Percentiles rank a stretch among this genome's conserved stretches.
These are phyloP conservation scores for Raffaelea ambrosiae DNA, from an alignment of 2,329 filamentous ascomycete species.

Conservation along the genomic window DNA sequence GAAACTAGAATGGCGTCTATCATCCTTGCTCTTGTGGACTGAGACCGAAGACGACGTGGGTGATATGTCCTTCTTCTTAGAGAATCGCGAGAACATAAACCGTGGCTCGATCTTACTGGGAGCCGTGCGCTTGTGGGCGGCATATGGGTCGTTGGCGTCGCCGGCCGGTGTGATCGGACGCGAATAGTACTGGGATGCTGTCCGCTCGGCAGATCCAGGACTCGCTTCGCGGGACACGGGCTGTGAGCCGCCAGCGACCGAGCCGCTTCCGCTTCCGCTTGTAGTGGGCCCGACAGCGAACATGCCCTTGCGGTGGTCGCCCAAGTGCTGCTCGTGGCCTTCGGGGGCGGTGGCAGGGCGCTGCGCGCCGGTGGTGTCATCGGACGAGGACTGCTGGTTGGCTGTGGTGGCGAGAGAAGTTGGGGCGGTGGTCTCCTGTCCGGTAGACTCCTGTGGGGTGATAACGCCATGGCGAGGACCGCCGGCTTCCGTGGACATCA, in stretches of 20 bases:
- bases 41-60: slow-evolving; percentile 43
- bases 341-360: slow-evolving; percentile 10
- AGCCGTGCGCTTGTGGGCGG: slow-evolving; percentile 68
- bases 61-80: slow-evolving; percentile 60
- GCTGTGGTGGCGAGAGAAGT: background rate
- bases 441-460: slow-evolving; percentile 59
- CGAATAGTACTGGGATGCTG: slow-evolving; percentile 56
- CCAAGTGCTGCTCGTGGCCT: slow-evolving; percentile 20
- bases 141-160: slow-evolving; percentile 77
- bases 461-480: slow-evolving; percentile 31
- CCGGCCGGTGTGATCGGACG: slow-evolving; percentile 72
- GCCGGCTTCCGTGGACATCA: slow-evolving; percentile 9
- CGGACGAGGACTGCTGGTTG: slow-evolving; percentile 18
- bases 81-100: slow-evolving; percentile 75
- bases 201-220: slow-evolving; percentile 40
- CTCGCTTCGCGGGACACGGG: slow-evolving; percentile 54
- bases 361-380: slow-evolving; percentile 27
- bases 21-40: slow-evolving; percentile 34
- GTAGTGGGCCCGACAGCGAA: slow-evolving; percentile 36
- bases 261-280: slow-evolving; percentile 18
- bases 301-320: slow-evolving; percentile 43
- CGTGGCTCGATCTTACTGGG: slow-evolving; percentile 64
- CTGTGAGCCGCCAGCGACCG: slow-evolving; percentile 33
- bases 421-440: slow-evolving; percentile 28
- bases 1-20: slow-evolving; percentile 43